phyloP scores from a whole-genome alignment of 1,284 basidiomycete genomes.

The Rhodotorula sp. region DNA sequence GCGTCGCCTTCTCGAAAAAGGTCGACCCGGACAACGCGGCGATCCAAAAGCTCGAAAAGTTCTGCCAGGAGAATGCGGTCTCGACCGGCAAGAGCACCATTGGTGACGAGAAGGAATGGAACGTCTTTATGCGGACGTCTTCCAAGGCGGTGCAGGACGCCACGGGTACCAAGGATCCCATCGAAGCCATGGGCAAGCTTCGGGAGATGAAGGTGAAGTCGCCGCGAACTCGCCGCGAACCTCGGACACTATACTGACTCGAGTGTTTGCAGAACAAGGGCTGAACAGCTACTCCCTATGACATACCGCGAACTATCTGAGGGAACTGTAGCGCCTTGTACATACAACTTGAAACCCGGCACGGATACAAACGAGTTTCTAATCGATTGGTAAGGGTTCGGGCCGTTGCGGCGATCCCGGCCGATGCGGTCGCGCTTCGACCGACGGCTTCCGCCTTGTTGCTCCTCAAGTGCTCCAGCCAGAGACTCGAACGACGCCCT shows the following conservation, averaged over 20 bases:
- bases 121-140: constrained; percentile 68
- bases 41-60: constrained; percentile 58
- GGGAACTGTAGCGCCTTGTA: not conserved
- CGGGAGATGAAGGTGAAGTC: constrained; percentile 36
- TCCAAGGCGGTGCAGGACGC: constrained; percentile 32
- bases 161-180: constrained; percentile 20
- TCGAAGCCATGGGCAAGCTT: constrained; percentile 33
- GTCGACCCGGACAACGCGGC: constrained; percentile 66
- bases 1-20: constrained; percentile 47
- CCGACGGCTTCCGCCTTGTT: not conserved
- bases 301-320: not conserved
- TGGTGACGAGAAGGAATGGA: constrained; percentile 78
- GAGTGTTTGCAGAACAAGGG: constrained; percentile 23
- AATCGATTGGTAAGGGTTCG: not conserved
- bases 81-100: constrained; percentile 79
- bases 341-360: not conserved
- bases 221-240: not conserved
- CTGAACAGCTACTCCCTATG: not conserved
- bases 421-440: not conserved
- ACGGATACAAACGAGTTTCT: not conserved
- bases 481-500: not conserved
- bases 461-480: not conserved
- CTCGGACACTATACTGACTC: not conserved
- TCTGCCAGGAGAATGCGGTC: constrained; percentile 56
- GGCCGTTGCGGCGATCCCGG: not conserved